Evolutionary conservation across 1,139 yeast genomes (phyloP), one percentile per base, ranked within the genome.

Genomic region (Protomyces inouyei): DNA sequence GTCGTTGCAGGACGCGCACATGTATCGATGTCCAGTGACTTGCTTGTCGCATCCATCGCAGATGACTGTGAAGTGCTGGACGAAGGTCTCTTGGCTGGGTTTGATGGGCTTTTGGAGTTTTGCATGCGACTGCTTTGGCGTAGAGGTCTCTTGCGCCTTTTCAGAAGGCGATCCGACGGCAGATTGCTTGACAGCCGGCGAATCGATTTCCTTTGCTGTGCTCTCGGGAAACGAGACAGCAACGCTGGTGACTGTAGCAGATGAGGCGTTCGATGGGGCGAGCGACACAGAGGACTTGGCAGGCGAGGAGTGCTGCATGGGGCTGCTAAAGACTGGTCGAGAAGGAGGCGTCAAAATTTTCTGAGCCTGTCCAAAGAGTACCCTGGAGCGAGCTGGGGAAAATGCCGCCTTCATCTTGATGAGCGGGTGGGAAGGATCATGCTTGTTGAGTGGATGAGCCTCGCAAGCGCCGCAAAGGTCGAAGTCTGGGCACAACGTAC

Each of bases 391-490:
- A 67, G 32, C 32, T 28, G 32, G 32, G 32, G 32, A 28, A 9
- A 28, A 28, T 1, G 8, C 32, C 14, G 37, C 51, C 40, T 60
- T 65, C 45, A 71, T 25, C 67, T 69, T 72, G 53, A 72, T 60
- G 67, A 73, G 60, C 12, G 72, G 71, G 55, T 73, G 76, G 8
- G 48, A 10, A 8, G 32, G 8, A 18, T 66, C 68, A 55, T 73
- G 76, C 28, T 57, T 61, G 18, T 65, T 64, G 23, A 35, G 59
- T 9, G 73, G 72, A 51, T 66, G 53, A 14, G 71, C 69, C 67
- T 79, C 80, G 70, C 87, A 84, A 10, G 70, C 67, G 37, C 75
- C 77, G 72, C 87, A 83, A 65, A 83, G 75, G 69, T 83, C 87
- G 69, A 74, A 80, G 68, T 83, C 80, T 0, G 71, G 67, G 69